A percentile compares a stretch with the other conserved stretches of the same genome.
These are phyloP conservation scores for Fusarium sp. DNA, from an alignment of 2,329 filamentous ascomycete species.

Conservation along the genomic window DNA sequence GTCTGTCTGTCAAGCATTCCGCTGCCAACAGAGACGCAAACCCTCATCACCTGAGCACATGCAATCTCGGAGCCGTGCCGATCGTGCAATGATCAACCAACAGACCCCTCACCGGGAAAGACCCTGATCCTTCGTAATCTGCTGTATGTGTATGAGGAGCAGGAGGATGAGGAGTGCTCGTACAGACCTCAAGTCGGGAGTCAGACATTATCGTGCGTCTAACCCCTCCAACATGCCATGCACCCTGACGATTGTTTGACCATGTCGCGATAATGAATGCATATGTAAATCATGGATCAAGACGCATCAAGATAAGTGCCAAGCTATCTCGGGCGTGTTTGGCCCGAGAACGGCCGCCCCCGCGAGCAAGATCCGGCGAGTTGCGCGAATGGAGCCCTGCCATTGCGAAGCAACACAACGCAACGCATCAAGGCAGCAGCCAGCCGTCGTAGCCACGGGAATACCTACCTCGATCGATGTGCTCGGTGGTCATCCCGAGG, in stretches of 20 bases:
- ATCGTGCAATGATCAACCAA: conserved; percentile 29
- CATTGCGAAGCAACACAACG: conserved; percentile 11
- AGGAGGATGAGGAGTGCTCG: neutral
- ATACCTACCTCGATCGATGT: neutral
- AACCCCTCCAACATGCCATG: conserved; percentile 18
- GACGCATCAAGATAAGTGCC: conserved; percentile 7
- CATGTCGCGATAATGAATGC: conserved; percentile 4
- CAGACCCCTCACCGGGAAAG: neutral
- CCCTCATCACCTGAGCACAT: conserved; percentile 6
- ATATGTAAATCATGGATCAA: conserved; percentile 8
- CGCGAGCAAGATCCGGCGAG: conserved; percentile 3
- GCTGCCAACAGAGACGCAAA: conserved; percentile 21
- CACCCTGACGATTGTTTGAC: conserved; percentile 24
- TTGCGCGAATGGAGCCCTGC: conserved; percentile 12
- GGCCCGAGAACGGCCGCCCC: conserved; percentile 2
- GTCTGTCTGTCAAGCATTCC: neutral
- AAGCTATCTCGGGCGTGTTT: neutral
- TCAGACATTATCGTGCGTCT: neutral
- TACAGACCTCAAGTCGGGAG: neutral
- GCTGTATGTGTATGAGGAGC: neutral
- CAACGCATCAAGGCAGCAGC: conserved; percentile 7
- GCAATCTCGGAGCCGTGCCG: conserved; percentile 8
- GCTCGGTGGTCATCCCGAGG: neutral
- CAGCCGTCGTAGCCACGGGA: neutral
- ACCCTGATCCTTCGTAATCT: conserved; percentile 9